Conservation (phyloP, 306 rosid species). For the Senna siamea region DNA sequence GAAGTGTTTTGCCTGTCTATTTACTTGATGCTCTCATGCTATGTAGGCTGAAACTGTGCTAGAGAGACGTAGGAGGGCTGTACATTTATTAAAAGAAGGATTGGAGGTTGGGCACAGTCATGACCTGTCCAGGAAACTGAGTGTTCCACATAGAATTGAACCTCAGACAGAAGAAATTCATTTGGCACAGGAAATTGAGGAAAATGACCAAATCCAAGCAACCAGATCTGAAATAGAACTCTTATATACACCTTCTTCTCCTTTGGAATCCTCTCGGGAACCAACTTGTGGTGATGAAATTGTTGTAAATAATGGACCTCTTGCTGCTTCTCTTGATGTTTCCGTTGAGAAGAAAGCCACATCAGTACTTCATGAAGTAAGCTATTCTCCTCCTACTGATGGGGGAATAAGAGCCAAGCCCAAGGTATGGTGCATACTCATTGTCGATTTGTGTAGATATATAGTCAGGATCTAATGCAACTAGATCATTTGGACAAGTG, state of each 20-base stretch:
- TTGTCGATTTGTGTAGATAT: conserved; percentile 8
- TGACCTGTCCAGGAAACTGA: conserved; percentile 36
- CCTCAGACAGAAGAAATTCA: conserved; percentile 46
- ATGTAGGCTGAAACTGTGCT: conserved; percentile 68
- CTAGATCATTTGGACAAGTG: conserved; percentile 1
- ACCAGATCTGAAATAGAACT: conserved; percentile 37
- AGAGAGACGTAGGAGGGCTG: conserved; percentile 66
- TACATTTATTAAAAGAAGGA: conserved; percentile 64
- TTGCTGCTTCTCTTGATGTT: conserved; percentile 30
- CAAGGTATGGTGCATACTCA: conserved; percentile 51
- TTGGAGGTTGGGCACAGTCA: conserved; percentile 48
- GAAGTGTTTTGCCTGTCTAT: conserved; percentile 11
- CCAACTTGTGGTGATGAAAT: conserved; percentile 31
- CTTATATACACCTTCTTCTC: conserved; percentile 15
- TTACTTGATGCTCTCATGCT: background rate
- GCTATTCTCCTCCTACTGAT: conserved; percentile 35
- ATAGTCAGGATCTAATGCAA: conserved; percentile 11
- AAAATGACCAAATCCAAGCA: conserved; percentile 41
- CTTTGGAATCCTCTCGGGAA: conserved; percentile 47
- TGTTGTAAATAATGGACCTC: conserved; percentile 21
- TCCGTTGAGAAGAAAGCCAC: conserved; percentile 22
- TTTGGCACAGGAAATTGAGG: conserved; percentile 31
- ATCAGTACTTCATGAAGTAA: conserved; percentile 34
- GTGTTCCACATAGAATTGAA: conserved; percentile 38
- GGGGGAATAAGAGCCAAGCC: conserved; percentile 33